Evolutionary conservation across 139 green algal species (phyloP).

Genomic region (Coelastrella sp.): DNA sequence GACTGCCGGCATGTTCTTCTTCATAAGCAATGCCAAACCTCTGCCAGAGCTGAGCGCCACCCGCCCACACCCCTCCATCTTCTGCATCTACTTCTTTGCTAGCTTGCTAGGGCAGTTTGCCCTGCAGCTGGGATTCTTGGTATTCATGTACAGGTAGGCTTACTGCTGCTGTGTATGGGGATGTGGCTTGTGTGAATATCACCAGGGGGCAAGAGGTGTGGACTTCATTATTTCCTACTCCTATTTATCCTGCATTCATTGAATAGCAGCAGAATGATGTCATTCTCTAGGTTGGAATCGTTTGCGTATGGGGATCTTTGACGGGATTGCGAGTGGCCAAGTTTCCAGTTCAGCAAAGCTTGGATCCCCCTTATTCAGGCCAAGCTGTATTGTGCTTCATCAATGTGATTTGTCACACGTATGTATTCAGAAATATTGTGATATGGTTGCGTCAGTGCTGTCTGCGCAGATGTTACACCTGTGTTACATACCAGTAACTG

Average conservation of each 20-base stretch:
- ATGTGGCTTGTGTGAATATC: neutral
- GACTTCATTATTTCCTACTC: too few relatives aligned
- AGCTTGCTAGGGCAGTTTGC: constrained; percentile 94
- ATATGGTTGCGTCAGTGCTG: neutral
- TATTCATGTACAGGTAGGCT: constrained; percentile 73
- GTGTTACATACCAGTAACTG: neutral
- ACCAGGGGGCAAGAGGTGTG: too few relatives aligned
- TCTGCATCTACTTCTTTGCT: constrained; percentile 94
- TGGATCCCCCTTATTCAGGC: too few relatives aligned
- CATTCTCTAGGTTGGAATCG: neutral
- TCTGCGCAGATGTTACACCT: neutral
- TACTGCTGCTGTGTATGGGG: neutral
- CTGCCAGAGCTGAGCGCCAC: constrained; percentile 77
- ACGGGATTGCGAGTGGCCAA: too few relatives aligned
- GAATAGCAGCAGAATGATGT: neutral
- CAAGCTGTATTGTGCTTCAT: too few relatives aligned
- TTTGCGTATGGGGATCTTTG: neutral
- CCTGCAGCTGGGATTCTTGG: constrained; percentile 83
- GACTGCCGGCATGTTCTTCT: constrained; percentile 95
- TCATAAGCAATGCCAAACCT: constrained; percentile 93
- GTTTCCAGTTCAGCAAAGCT: too few relatives aligned
- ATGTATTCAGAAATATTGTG: neutral
- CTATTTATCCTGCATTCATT: too few relatives aligned
- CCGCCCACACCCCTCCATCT: constrained; percentile 94
- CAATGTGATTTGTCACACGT: too few relatives aligned